phyloP scores from a whole-genome alignment of 2,329 filamentous ascomycete genomes.

The Aureobasidium sp. region DNA sequence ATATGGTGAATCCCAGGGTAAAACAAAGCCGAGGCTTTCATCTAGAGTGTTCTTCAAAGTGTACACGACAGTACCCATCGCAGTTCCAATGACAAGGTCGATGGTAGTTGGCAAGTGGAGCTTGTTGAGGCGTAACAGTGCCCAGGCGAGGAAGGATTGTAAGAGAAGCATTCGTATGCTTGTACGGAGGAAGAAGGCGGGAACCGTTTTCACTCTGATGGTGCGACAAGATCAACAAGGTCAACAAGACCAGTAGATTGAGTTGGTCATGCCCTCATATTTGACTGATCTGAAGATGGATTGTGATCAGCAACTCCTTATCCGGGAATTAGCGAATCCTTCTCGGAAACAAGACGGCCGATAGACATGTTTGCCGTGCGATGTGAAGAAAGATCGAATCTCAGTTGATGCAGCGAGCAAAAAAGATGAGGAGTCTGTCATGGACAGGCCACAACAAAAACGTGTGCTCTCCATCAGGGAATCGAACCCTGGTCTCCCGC shows the following conservation, averaged over 20 bases:
- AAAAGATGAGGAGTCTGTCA: too few species aligned
- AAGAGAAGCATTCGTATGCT: slow-evolving; percentile 1
- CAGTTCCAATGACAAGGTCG: background rate
- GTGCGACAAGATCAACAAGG: background rate
- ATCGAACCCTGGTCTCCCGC: slow-evolving; percentile 38
- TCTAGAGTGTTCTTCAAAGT: background rate
- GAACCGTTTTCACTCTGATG: background rate
- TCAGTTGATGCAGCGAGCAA: background rate
- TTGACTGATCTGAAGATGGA: too few species aligned
- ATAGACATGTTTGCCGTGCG: too few species aligned
- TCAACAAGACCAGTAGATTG: too few species aligned
- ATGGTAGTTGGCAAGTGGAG: background rate
- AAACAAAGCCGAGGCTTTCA: background rate
- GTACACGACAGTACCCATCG: background rate
- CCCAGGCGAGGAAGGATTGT: slow-evolving; percentile 6
- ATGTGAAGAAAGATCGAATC: background rate
- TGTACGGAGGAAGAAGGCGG: background rate
- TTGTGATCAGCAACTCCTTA: background rate
- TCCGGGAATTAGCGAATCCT: background rate
- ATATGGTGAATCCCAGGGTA: slow-evolving; percentile 9
- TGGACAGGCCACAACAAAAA: background rate
- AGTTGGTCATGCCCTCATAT: background rate
- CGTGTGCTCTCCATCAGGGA: slow-evolving; percentile 27
- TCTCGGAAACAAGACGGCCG: background rate
- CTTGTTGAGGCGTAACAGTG: background rate